Percentiles rank a stretch among this genome's conserved stretches.
Evolutionary conservation across 306 rosid species (phyloP).

Genomic region (Citrullus amarus): DNA sequence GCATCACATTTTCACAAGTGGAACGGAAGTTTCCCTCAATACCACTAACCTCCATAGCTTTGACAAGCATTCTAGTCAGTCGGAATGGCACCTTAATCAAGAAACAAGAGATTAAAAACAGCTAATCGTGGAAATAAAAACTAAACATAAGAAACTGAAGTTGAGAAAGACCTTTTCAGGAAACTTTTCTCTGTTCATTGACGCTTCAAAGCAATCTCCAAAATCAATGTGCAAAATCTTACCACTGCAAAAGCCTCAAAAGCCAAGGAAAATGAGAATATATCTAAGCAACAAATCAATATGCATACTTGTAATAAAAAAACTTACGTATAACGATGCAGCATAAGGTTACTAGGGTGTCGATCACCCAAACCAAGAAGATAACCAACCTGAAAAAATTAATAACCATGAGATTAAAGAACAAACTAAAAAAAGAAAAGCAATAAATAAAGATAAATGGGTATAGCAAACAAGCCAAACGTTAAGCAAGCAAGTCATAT

Average conservation of each 20-base stretch:
- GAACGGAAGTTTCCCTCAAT: constrained; percentile 97
- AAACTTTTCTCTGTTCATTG: constrained; percentile 95
- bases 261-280: constrained; percentile 9
- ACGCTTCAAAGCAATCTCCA: constrained; percentile 97
- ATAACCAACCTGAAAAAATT: constrained; percentile 70
- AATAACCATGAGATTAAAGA: constrained; percentile 1
- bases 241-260: constrained; percentile 47
- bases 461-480: not conserved
- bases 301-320: constrained; percentile 8
- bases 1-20: constrained; percentile 95
- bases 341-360: constrained; percentile 97
- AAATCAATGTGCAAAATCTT: constrained; percentile 96
- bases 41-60: constrained; percentile 99
- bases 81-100: constrained; percentile 80
- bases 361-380: constrained; percentile 99
- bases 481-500: not conserved
- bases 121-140: constrained; percentile 3
- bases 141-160: not conserved
- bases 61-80: constrained; percentile 96
- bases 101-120: constrained; percentile 11
- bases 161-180: constrained; percentile 65
- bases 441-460: not conserved
- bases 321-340: constrained; percentile 69
- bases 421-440: not conserved
- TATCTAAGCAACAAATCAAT: not conserved